A percentile compares a stretch with the other conserved stretches of the same genome.
Conservation (phyloP, 2,329 filamentous ascomycete species). For the Septoria linicola region DNA sequence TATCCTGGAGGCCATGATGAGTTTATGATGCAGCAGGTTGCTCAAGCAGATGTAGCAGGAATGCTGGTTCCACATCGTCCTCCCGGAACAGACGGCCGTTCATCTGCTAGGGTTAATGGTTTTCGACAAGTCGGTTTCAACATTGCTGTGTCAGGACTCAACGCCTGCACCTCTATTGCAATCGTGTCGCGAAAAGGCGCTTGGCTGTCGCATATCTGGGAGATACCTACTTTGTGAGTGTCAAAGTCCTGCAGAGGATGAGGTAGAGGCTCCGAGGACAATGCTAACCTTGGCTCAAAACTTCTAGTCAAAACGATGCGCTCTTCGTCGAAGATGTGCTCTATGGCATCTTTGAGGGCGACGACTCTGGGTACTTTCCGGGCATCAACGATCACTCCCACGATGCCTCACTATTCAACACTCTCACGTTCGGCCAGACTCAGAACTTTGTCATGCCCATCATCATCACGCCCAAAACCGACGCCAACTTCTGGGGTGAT, state of each 20-base stretch:
- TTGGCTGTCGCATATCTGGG: constrained; percentile 14
- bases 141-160: constrained; percentile 6
- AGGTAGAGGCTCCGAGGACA: no score
- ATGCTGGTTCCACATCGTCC: constrained; percentile 7
- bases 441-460: constrained; percentile 9
- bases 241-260: no score
- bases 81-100: constrained; percentile 1
- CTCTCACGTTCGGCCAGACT: constrained; percentile 8
- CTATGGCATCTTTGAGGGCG: constrained; percentile 14
- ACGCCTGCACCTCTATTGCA: constrained; percentile 13
- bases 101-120: constrained; percentile 8
- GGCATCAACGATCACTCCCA: constrained; percentile 10
- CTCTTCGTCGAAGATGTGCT: no score
- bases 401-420: constrained; percentile 12
- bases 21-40: constrained; percentile 6
- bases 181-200: constrained; percentile 13
- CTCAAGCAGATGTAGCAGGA: neutral
- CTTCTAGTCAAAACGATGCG: no score
- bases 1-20: constrained; percentile 3
- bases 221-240: no score
- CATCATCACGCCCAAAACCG: constrained; percentile 16
- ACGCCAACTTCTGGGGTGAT: neutral
- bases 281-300: no score
- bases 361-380: constrained; percentile 11
- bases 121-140: constrained; percentile 7